Evolutionary conservation across 176 grass and related monocot genomes (phyloP).

Genomic region (Rhynchospora breviuscula): DNA sequence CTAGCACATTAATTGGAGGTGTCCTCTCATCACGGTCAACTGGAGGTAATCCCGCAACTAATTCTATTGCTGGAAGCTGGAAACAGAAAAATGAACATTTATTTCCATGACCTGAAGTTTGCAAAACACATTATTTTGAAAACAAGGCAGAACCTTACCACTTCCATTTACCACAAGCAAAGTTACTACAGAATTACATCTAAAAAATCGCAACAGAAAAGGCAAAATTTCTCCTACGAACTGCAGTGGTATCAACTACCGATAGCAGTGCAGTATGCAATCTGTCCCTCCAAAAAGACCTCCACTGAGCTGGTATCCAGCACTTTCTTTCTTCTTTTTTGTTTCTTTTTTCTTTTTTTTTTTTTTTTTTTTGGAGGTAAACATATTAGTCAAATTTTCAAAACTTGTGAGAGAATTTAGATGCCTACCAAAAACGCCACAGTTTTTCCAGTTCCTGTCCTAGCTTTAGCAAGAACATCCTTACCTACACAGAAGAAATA

Average conservation of each 20-base stretch:
- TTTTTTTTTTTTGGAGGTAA: neutral
- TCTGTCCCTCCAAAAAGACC: no score
- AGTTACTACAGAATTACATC: no score
- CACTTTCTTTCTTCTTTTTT: no score
- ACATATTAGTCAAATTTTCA: neutral
- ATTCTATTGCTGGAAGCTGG: slow-evolving; percentile 85
- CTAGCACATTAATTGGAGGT: slow-evolving; percentile 77
- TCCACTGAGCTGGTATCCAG: no score
- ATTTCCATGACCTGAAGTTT: neutral
- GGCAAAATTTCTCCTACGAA: no score
- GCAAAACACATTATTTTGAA: neutral
- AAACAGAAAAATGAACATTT: slow-evolving; percentile 9
- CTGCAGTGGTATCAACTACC: no score
- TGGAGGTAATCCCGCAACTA: slow-evolving; percentile 49
- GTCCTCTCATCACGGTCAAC: slow-evolving; percentile 56
- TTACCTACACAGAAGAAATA: slow-evolving; percentile 51
- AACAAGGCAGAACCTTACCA: no score
- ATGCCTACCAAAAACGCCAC: slow-evolving; percentile 87
- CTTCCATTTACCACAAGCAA: no score
- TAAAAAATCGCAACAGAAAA: no score
- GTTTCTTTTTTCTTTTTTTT: no score
- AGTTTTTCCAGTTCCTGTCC: slow-evolving; percentile 95
- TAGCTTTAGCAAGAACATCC: slow-evolving; percentile 98
- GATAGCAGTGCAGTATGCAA: no score
- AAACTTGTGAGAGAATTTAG: slow-evolving; percentile 2